Percentiles rank a stretch among this genome's conserved stretches.
These are phyloP conservation scores for Platanus orientalis DNA, from an alignment of 164 flowering plant genomes.

Conservation along the genomic window DNA sequence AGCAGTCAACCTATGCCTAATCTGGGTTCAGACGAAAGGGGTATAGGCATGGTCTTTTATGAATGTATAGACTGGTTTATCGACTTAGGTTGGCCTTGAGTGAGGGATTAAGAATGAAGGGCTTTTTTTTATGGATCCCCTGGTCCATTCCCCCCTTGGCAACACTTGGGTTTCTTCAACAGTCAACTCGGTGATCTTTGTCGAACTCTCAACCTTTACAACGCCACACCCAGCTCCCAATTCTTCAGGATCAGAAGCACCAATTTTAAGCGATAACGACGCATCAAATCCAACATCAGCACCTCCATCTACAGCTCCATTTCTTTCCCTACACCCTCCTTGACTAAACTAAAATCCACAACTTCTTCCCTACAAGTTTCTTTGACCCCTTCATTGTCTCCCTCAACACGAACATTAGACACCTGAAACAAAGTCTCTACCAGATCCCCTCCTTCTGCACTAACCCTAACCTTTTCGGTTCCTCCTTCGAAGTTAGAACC, in stretches of 20 bases:
- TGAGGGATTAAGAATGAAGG: too few species aligned
- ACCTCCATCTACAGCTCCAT: neutral
- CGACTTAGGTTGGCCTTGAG: too few species aligned
- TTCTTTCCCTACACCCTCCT: slow-evolving; percentile 2
- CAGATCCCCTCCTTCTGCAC: neutral
- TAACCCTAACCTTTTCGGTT: slow-evolving; percentile 6
- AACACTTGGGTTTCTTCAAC: neutral
- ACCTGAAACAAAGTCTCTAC: neutral
- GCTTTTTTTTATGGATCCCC: too few species aligned
- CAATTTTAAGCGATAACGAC: neutral
- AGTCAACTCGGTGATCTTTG: neutral
- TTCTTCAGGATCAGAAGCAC: too few species aligned
- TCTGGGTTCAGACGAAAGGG: too few species aligned
- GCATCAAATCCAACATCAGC: neutral
- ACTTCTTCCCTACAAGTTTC: neutral
- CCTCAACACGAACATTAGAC: neutral
- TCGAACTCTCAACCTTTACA: too few species aligned
- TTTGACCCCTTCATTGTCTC: neutral
- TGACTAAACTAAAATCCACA: neutral
- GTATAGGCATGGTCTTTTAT: too few species aligned
- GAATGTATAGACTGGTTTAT: too few species aligned
- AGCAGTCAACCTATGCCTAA: too few species aligned
- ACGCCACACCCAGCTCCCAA: too few species aligned
- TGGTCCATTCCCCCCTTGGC: neutral
- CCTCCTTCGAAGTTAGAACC: neutral